These are phyloP conservation scores for Globisporangium takayamanum DNA, from an alignment of 352 stramenopile genomes.

Conservation along the genomic window DNA sequence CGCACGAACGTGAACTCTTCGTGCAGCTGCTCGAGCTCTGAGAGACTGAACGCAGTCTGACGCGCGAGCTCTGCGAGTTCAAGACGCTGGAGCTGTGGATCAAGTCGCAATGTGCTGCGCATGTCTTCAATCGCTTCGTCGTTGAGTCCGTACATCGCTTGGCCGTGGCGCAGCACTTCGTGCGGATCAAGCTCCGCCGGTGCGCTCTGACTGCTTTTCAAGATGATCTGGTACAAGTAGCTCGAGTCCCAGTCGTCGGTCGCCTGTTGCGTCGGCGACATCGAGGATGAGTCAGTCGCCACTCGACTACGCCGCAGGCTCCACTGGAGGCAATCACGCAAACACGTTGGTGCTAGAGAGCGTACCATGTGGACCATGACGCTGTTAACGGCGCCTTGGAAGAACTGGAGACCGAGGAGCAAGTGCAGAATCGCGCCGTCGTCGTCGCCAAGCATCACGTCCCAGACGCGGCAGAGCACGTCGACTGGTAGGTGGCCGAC, in stretches of 20 bases:
- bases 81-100: slow-evolving; percentile 41
- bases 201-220: slow-evolving; percentile 29
- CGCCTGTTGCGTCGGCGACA: slow-evolving; percentile 16
- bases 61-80: slow-evolving; percentile 46
- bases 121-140: slow-evolving; percentile 60
- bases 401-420: slow-evolving; percentile 48
- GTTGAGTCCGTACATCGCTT: slow-evolving; percentile 41
- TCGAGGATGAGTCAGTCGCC: neutral
- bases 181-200: slow-evolving; percentile 22
- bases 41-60: slow-evolving; percentile 40
- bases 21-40: slow-evolving; percentile 49
- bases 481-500: slow-evolving; percentile 45
- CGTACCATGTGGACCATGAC: slow-evolving; percentile 33
- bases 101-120: slow-evolving; percentile 34
- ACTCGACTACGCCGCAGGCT: no score
- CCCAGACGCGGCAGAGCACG: slow-evolving; percentile 49
- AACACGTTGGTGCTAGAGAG: no score
- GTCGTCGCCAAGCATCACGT: slow-evolving; percentile 47
- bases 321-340: neutral
- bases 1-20: slow-evolving; percentile 67
- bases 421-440: slow-evolving; percentile 56
- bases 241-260: slow-evolving; percentile 59
- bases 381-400: slow-evolving; percentile 37
- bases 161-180: slow-evolving; percentile 29
- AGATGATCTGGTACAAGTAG: slow-evolving; percentile 63